Base-by-base conservation (phyloP, 192 early-diverging fungal species). In the Thamnidium elegans region DNA sequence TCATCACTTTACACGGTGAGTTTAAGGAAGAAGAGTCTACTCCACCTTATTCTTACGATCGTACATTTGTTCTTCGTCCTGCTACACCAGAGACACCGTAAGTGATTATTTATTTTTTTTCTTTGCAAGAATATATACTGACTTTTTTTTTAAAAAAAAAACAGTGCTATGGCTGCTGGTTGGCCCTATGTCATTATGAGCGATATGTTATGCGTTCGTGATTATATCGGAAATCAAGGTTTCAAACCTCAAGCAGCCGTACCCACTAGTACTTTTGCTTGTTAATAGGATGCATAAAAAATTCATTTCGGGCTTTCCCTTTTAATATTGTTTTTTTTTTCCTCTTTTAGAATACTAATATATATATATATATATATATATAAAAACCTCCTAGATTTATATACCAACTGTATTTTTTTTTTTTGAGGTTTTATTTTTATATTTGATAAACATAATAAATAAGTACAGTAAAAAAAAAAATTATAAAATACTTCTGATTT, bases 11-110 rank as follows among this genome's bases (percentile, higher is more conserved):
- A 2, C 74, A 75, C 30, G 74, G 74, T 50, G 74, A 75, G 54
- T 75, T 75, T 32, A 65, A 67, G n/a, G 63, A 75, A 63, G 64
- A 62, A 15, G 48, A 26, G 30, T 47, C 31, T 17, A 30, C 48
- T 4, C 4, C 58, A 10, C 52, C 62, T 14, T 75, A 69, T 53
- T 82, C 81, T 3, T 80, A 76, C 43, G 81, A 82, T 55, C 66
- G 81, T 42, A 48, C 71, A 7, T 82, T 82, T 36, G 70, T 80
- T n/a, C 68, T 82, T 43, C 73, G 65, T 3, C 78, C 81, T 13
- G 72, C 80, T 20, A 58, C 60, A 30, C 70, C 70, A 7, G 65
- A 53, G 3, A 76, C 81, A 50, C 6, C 31, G 66, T 67, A 60
- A 60, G 56, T 39, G 21, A 31, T 26, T 26, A 1, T 26, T 26